phyloP scores from a whole-genome alignment of 2,329 filamentous ascomycete species.

The Paecilomyces niveus region DNA sequence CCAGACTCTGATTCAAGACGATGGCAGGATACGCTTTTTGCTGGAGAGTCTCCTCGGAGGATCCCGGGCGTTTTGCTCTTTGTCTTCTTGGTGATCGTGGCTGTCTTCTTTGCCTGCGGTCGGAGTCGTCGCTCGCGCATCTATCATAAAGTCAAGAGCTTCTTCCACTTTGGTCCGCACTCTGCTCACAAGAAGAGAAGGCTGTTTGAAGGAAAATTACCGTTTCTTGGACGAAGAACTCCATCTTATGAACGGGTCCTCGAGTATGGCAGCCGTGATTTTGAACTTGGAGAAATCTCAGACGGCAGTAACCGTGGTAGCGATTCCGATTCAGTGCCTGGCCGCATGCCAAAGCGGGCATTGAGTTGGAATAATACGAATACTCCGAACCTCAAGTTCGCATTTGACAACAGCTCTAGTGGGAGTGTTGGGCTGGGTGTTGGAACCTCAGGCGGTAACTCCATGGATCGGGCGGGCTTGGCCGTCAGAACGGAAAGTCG shows the following conservation, averaged over 20 bases:
- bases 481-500: slow-evolving; percentile 78
- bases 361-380: slow-evolving; percentile 25
- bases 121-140: slow-evolving; percentile 64
- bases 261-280: slow-evolving; percentile 68
- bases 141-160: slow-evolving; percentile 46
- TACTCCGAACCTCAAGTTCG: slow-evolving; percentile 29
- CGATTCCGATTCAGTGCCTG: slow-evolving; percentile 46
- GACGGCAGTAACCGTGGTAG: slow-evolving; percentile 51
- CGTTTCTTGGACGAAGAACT: slow-evolving; percentile 25
- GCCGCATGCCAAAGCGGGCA: slow-evolving; percentile 46
- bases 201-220: slow-evolving; percentile 54
- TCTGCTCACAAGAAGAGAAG: slow-evolving; percentile 43
- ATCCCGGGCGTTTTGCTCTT: slow-evolving; percentile 72
- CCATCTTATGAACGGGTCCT: slow-evolving; percentile 73
- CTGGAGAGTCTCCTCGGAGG: slow-evolving; percentile 58
- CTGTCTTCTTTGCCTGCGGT: slow-evolving; percentile 68
- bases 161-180: slow-evolving; percentile 23
- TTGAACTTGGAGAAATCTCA: slow-evolving; percentile 66
- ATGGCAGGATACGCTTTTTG: slow-evolving; percentile 58
- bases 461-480: slow-evolving; percentile 61
- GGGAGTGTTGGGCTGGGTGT: slow-evolving; percentile 31
- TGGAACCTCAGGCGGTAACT: slow-evolving; percentile 24
- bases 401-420: slow-evolving; percentile 33
- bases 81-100: slow-evolving; percentile 61
- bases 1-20: slow-evolving; percentile 39